phyloP scores from a whole-genome alignment of 164 flowering plant genomes.

The grape (Vitis vinifera) region DNA sequence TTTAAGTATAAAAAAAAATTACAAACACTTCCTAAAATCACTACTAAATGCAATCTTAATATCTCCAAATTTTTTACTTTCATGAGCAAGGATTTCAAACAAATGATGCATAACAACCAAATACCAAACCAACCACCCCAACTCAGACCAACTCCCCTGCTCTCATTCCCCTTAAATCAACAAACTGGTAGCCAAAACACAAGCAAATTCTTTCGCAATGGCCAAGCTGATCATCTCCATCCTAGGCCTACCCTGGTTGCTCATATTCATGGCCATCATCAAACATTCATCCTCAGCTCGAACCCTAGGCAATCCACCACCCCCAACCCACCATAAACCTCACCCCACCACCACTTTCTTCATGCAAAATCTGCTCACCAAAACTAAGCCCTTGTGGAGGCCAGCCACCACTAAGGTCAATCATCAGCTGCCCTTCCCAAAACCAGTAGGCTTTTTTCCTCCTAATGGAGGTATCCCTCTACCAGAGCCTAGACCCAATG shows the following conservation, averaged over 20 bases:
- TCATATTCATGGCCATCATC: slow-evolving; percentile 16
- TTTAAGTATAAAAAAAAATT: too few species aligned
- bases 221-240: slow-evolving; percentile 7
- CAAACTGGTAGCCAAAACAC: neutral
- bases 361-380: slow-evolving; percentile 29
- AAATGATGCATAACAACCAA: neutral
- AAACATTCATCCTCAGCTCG: slow-evolving; percentile 24
- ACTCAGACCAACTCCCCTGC: slow-evolving; percentile 1
- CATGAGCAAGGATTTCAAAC: too few species aligned
- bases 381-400: slow-evolving; percentile 5
- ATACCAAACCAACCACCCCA: slow-evolving; percentile 9
- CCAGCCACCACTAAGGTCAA: slow-evolving; percentile 17
- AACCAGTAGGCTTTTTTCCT: slow-evolving; percentile 33
- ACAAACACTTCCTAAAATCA: too few species aligned
- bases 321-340: slow-evolving; percentile 12
- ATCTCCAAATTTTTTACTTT: too few species aligned
- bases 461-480: slow-evolving; percentile 27
- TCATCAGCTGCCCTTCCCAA: slow-evolving; percentile 28
- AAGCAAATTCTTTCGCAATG: neutral
- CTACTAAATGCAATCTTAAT: too few species aligned
- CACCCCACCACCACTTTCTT: slow-evolving; percentile 26
- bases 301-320: slow-evolving; percentile 26
- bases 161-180: too few species aligned
- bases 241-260: slow-evolving; percentile 1
- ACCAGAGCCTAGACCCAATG: slow-evolving; percentile 17